Percentiles rank a stretch among this genome's conserved stretches.
phyloP scores from a whole-genome alignment of 1,284 basidiomycete species.

The Moesziomyces aphidis region DNA sequence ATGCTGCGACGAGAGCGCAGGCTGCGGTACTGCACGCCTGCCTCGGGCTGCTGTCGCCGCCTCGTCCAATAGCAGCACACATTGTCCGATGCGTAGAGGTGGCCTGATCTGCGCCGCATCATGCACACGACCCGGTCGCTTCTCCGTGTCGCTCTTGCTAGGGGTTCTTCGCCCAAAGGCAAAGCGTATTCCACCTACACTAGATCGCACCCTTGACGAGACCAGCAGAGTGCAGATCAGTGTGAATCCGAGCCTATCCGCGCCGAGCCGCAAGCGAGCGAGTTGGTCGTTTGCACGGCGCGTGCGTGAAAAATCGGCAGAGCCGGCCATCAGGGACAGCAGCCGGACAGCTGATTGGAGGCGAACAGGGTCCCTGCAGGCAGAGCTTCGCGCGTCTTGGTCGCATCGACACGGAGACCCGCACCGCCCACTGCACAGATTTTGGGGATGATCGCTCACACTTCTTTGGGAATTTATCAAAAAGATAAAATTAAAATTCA shows the following conservation, averaged over 20 bases:
- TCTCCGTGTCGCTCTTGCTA: too few relatives aligned
- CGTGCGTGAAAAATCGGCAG: neutral
- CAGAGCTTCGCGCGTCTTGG: neutral
- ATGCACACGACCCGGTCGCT: neutral
- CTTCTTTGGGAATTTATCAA: neutral
- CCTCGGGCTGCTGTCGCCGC: neutral
- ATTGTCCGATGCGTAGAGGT: neutral
- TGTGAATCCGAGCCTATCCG: too few relatives aligned
- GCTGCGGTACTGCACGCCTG: neutral
- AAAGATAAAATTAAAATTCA: neutral
- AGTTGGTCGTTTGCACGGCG: neutral
- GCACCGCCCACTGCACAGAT: neutral
- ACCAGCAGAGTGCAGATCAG: too few relatives aligned
- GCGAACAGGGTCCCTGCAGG: neutral
- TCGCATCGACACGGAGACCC: neutral
- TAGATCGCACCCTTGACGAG: too few relatives aligned
- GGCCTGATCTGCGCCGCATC: slow-evolving; percentile 1
- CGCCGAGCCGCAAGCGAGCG: neutral
- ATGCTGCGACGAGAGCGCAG: too few relatives aligned
- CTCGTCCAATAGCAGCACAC: neutral
- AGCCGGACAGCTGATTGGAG: too few relatives aligned
- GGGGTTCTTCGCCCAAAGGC: too few relatives aligned
- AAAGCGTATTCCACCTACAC: too few relatives aligned
- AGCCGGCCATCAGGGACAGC: too few relatives aligned
- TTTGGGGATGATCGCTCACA: neutral